Evolutionary conservation across 2,329 filamentous ascomycete genomes (phyloP), one percentile per base, ranked within the genome.

Genomic region (Pyrenophora seminiperda): DNA sequence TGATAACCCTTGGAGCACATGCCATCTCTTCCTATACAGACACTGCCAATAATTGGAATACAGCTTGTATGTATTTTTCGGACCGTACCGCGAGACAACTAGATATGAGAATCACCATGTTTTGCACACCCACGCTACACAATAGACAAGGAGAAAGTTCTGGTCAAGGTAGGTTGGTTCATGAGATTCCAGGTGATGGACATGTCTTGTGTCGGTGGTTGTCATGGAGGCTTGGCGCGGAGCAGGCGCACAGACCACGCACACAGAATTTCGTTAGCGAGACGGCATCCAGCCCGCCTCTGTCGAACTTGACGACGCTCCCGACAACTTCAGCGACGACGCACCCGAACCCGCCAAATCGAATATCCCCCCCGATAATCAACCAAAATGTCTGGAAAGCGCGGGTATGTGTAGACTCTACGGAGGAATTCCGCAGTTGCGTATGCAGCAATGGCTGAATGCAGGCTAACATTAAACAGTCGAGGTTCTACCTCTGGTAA

Each of bases 401-500:
- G 54, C 41, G 54, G 54, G 54, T 57, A 57, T n/a, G 54, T 54
- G 14, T 39, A 31, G 9, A 4, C 7, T 15, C 17, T 10, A 31
- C 20, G 20, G 13, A 22, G 20, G 37, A 9, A 27, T 41, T 18
- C 13, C 17, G 42, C 14, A 27, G 30, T 20, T 7, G 9, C 30
- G 14, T 11, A 42, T 41, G 37, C 17, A n/a, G 29, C 18, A 30
- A 5, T 27, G 27, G 19, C 11, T 20, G 34, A 37, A 45, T 30
- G 15, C 10, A 44, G 22, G 63, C 67, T 74, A 63, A 73, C 58
- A 11, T 27, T 19, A 39, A 29, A 67, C 66, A 84, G 83, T 77
- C 81, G 84, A 75, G 83, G 91, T 86, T 90, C 89, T 89, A 89
- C 91, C 85, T 89, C 92, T 76, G 94, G 94, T 87, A 95, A 95